Base-by-base conservation (phyloP, 108 stramenopile genomes). In the Skeletonema costatum region DNA sequence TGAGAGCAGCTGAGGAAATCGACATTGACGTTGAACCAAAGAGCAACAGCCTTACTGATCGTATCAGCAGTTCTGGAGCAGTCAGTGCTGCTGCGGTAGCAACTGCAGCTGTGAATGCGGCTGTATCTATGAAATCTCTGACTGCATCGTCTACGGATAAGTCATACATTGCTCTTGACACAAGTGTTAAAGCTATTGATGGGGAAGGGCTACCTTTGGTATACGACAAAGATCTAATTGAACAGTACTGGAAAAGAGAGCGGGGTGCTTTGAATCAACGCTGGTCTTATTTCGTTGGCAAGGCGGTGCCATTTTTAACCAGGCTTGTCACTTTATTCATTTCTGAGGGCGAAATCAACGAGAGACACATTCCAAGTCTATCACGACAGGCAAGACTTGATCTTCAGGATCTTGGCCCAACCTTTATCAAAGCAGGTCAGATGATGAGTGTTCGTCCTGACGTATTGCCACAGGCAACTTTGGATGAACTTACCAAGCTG, bases 361-460 rank as follows among this genome's bases (percentile, higher is more conserved):
- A 95, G 39, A 71, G 81, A 14, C 91, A 97, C 67, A 92, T 95
- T 79, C 94, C 91, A 4, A 76, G 60, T 35, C 78, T 98, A 68
- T 90, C 91, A 30, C 66, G 83, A 66, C 92, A 96, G 73, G 94
- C 96, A 2, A 81, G 97, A 17, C 56, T 95, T 62, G 94, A 97
- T 77, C 80, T 97, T 75, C 97, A 97, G 68, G 95, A 98, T 77
- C 83, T 98, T 0, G 98, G 98, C 1, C 95, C 98, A 1, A 97
- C 98, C 32, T 96, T 76, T 36, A 86, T 93, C 69, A 93, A 93
- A 82, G 79, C 82, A 29, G 86, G 88, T 8, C 75, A 79, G 81
- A 96, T 96, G 89, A 94, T 98, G 92, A 83, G 80, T 56, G 96
- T 98, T 2, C 77, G 97, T 13, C 96, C 97, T 3, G 97, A 98